phyloP scores from a whole-genome alignment of 345 rosid genomes.

The Euphorbia lathyris region DNA sequence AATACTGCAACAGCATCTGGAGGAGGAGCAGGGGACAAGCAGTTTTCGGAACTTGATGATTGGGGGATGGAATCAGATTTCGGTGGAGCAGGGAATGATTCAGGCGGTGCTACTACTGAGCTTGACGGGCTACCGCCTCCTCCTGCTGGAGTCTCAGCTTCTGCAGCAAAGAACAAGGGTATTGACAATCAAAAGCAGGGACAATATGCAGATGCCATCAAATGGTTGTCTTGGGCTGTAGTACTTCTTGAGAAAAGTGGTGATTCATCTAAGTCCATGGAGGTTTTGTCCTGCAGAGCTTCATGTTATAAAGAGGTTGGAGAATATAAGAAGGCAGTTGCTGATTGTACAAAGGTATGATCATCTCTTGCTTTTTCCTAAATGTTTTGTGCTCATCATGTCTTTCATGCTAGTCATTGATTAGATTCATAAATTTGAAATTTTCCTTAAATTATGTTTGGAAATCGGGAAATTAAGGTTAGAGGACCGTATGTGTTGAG shows the following conservation, averaged over 20 bases:
- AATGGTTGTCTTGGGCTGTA: conserved; percentile 98
- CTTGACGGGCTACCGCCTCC: conserved; percentile 98
- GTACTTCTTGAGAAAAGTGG: conserved; percentile 74
- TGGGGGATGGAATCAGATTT: conserved; percentile 82
- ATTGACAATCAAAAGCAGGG: conserved; percentile 84
- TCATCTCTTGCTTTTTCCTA: conserved; percentile 8
- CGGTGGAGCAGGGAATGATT: conserved; percentile 53
- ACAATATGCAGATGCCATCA: conserved; percentile 94
- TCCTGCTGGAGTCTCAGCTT: conserved; percentile 75
- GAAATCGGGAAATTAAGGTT: background rate
- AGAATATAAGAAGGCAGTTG: conserved; percentile 97
- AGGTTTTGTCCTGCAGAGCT: conserved; percentile 82
- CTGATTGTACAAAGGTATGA: conserved; percentile 87
- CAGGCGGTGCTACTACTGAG: conserved; percentile 65
- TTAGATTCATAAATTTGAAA: background rate
- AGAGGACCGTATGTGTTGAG: background rate
- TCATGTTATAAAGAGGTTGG: conserved; percentile 99
- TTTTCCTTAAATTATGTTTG: background rate
- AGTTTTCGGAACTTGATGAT: conserved; percentile 56
- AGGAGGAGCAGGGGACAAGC: conserved; percentile 40
- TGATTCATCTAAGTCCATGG: conserved; percentile 45
- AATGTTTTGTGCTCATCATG: background rate
- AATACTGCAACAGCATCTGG: conserved; percentile 34
- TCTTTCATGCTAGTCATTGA: background rate
- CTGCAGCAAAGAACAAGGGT: conserved; percentile 82